Percentiles rank a stretch among this genome's conserved stretches.
These are phyloP conservation scores for Pseudozyma sp. DNA, from an alignment of 1,284 basidiomycete genomes.

Conservation along the genomic window DNA sequence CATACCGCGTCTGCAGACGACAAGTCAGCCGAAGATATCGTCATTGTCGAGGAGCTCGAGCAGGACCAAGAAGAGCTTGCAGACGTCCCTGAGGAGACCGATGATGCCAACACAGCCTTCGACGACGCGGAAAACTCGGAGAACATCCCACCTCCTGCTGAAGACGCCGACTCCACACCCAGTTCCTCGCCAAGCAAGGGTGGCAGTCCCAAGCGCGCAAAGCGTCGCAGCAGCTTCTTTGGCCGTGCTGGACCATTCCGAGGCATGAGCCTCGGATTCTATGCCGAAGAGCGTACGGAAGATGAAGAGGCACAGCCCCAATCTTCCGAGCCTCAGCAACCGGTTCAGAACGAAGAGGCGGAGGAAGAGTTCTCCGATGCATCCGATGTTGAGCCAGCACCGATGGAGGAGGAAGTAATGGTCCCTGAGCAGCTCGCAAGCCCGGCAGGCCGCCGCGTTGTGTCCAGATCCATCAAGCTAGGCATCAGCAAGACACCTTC, in stretches of 20 bases:
- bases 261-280: constrained; percentile 50
- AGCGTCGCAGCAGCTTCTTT: constrained; percentile 56
- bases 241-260: constrained; percentile 48
- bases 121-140: constrained; percentile 11
- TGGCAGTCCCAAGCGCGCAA: constrained; percentile 44
- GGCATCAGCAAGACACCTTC: constrained; percentile 50
- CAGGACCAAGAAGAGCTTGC: constrained; percentile 11
- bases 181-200: constrained; percentile 24
- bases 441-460: constrained; percentile 8
- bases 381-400: constrained; percentile 18
- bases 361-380: constrained; percentile 26
- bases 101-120: not conserved
- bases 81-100: not conserved
- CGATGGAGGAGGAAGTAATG: constrained; percentile 24
- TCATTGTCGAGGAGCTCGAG: constrained; percentile 44
- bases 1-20: not conserved
- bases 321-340: constrained; percentile 4
- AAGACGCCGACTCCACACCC: constrained; percentile 7
- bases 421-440: constrained; percentile 1
- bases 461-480: constrained; percentile 16
- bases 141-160: constrained; percentile 15
- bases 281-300: constrained; percentile 47
- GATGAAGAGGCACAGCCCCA: not conserved
- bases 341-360: not conserved
- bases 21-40: constrained; percentile 35